A percentile compares a stretch with the other conserved stretches of the same genome.
Evolutionary conservation across 2,329 filamentous ascomycete genomes (phyloP).

Genomic region (Phialemonium atrogriseum): DNA sequence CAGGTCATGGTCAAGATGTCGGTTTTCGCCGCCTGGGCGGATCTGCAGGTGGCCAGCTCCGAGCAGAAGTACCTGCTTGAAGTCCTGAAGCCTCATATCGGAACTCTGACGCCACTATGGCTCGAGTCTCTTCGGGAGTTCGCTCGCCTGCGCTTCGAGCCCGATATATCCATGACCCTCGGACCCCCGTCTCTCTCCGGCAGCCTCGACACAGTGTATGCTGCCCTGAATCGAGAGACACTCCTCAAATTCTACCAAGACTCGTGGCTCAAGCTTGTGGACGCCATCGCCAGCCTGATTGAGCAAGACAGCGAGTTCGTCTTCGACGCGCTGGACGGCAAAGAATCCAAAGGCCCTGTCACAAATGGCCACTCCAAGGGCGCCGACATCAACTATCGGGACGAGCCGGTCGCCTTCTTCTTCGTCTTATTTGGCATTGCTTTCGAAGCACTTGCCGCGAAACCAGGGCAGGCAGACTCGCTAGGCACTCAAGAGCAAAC

Average conservation of each 20-base stretch:
- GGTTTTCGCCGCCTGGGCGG: conserved; percentile 94
- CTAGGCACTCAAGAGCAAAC: conserved; percentile 70
- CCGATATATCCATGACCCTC: conserved; percentile 87
- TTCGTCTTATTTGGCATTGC: conserved; percentile 95
- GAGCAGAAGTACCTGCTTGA: conserved; percentile 86
- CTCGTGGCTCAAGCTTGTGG: conserved; percentile 91
- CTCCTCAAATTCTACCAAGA: conserved; percentile 94
- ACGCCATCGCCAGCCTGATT: conserved; percentile 94
- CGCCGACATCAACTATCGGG: conserved; percentile 90
- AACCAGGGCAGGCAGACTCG: conserved; percentile 57
- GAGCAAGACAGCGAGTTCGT: conserved; percentile 97
- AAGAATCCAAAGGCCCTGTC: conserved; percentile 44
- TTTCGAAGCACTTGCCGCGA: conserved; percentile 87
- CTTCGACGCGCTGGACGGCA: conserved; percentile 91
- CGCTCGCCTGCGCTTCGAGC: conserved; percentile 83
- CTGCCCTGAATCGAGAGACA: conserved; percentile 88
- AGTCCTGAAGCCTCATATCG: conserved; percentile 84
- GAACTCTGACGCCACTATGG: conserved; percentile 86
- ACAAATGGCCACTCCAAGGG: conserved; percentile 49
- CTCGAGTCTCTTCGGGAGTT: conserved; percentile 89
- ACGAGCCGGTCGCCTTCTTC: conserved; percentile 97
- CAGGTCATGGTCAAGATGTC: conserved; percentile 98
- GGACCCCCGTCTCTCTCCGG: conserved; percentile 74
- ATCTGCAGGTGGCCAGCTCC: conserved; percentile 87
- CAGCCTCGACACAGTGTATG: conserved; percentile 88